Base-by-base conservation (phyloP, 2,329 filamentous ascomycete genomes). In the Neurospora sp. region DNA sequence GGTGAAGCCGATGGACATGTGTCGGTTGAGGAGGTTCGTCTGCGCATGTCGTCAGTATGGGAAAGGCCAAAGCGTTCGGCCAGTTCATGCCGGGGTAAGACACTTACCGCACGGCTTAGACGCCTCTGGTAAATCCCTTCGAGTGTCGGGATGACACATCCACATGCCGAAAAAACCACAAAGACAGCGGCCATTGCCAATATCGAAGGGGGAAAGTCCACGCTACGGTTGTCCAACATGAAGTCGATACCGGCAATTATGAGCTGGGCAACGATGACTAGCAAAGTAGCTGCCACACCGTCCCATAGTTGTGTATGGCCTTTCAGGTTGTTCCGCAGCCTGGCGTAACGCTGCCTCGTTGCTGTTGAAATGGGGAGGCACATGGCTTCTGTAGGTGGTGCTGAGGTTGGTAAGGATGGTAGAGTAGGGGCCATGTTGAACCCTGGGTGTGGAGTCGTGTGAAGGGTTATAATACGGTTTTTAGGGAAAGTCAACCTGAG, bases 1-100 rank as follows among this genome's bases (percentile, higher is more conserved):
- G 0, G 82, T 81, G 72, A 86, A 86, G 3, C 83, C 84, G 6
- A 85, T 74, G 0, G 84, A 84, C 72, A 86, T 81, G 74, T 86
- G 82, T 2, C 80, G 76, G 72, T 86, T 86, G 68, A 86, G 79
- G 10, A 86, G 80, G 66, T 86, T 80, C 28, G 84, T 79, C 83
- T 86, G 67, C 1, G 4, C 11, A 2, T 28, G 70, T 74, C n/a
- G 70, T 74, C n/a, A 72, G 66, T 23, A 68, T 43, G 17, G 17
- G n/a, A 40, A 36, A 15, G n/a, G 17, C 1, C 11, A 6, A 66
- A 23, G n/a, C 39, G 12, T 37, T 43, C 8, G 8, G 33, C 19
- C 5, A 37, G 43, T 10, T 57, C 37, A 6, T 23, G 15, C n/a
- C 12, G 6, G 10, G 6, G 23, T 10, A 15, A 23, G 19, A 8